phyloP scores from a whole-genome alignment of 345 rosid species.

The Tarenaya hassleriana region DNA sequence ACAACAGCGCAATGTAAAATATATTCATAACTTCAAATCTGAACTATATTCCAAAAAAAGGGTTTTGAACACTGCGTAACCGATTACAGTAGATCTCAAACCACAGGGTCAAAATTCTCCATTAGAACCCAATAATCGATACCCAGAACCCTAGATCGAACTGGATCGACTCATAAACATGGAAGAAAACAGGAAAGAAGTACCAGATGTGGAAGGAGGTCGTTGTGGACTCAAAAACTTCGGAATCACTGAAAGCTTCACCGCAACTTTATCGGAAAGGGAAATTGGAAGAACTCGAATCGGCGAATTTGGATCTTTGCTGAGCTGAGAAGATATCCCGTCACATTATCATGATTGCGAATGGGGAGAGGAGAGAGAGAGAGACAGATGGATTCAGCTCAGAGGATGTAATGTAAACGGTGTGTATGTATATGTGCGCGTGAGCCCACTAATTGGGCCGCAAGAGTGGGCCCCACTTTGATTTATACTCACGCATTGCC shows the following conservation, averaged over 20 bases:
- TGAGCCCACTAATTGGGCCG: constrained; percentile 33
- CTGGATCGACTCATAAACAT: neutral
- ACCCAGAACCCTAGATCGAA: neutral
- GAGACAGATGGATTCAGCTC: constrained; percentile 30
- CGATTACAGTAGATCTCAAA: constrained; percentile 20
- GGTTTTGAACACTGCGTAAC: neutral
- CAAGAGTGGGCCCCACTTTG: constrained; percentile 25
- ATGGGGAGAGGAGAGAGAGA: constrained; percentile 10
- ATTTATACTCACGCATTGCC: no score
- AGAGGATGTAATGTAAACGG: constrained; percentile 29
- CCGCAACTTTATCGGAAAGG: constrained; percentile 18
- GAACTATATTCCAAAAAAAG: no score
- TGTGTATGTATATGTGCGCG: constrained; percentile 23
- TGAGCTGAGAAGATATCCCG: constrained; percentile 28
- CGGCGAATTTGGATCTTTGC: constrained; percentile 25
- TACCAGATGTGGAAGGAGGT: constrained; percentile 27
- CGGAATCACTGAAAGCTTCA: neutral
- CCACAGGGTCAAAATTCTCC: constrained; percentile 12
- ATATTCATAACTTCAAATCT: no score
- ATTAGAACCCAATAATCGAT: neutral
- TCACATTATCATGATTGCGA: constrained; percentile 26
- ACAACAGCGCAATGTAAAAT: no score
- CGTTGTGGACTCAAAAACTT: constrained; percentile 4
- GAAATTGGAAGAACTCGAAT: constrained; percentile 20
- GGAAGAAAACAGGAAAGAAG: constrained; percentile 3